A percentile compares a stretch with the other conserved stretches of the same genome.
Evolutionary conservation across 2,329 filamentous ascomycete species (phyloP).

Genomic region (Rutstroemia sp.): DNA sequence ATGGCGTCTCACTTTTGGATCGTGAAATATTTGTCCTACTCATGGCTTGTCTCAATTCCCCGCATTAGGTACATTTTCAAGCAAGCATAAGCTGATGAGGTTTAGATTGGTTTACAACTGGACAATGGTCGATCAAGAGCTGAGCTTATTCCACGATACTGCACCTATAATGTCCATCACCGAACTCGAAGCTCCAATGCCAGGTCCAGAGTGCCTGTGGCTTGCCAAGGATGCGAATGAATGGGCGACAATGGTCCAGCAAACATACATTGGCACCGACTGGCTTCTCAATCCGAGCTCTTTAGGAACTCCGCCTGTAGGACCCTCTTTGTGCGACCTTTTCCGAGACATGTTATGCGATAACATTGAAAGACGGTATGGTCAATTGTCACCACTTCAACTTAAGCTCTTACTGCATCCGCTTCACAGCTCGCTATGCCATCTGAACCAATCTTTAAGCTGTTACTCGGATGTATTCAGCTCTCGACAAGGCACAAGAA

Average conservation of each 20-base stretch:
- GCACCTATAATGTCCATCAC: constrained; percentile 56
- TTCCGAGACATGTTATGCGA: constrained; percentile 63
- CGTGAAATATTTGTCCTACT: no score
- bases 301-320: constrained; percentile 42
- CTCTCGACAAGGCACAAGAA: constrained; percentile 36
- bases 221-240: constrained; percentile 47
- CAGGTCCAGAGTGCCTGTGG: constrained; percentile 55
- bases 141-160: constrained; percentile 59
- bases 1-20: constrained; percentile 22
- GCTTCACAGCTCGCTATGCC: constrained; percentile 56
- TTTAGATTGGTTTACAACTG: constrained; percentile 64
- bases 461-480: constrained; percentile 53
- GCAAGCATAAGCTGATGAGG: background rate
- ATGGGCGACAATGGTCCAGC: constrained; percentile 53
- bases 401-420: constrained; percentile 62
- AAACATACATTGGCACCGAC: constrained; percentile 45
- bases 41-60: background rate
- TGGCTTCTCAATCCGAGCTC: constrained; percentile 26
- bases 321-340: constrained; percentile 54
- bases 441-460: constrained; percentile 56
- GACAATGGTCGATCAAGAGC: constrained; percentile 67
- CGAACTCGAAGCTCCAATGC: constrained; percentile 58
- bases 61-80: background rate
- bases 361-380: constrained; percentile 45
- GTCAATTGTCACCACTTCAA: constrained; percentile 43